Conservation (phyloP, 768 basidiomycete species). For the Rhizopogon roseolus region DNA sequence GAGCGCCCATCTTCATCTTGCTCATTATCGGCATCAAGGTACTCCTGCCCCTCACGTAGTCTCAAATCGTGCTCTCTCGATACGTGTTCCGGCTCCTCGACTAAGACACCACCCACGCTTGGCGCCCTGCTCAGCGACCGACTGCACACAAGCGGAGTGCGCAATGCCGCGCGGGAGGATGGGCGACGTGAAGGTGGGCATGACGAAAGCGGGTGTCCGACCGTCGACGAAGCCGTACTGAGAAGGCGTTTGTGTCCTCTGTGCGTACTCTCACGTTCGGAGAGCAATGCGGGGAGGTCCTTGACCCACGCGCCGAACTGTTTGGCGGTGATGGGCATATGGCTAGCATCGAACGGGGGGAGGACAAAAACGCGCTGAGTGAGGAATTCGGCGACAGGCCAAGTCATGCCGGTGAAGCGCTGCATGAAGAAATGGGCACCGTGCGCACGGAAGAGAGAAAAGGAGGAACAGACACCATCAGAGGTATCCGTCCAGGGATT, state of each 20-base stretch:
- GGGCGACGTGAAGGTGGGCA: constrained; percentile 71
- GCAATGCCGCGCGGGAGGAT: constrained; percentile 56
- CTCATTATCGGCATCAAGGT: constrained; percentile 21
- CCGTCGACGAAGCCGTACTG: constrained; percentile 52
- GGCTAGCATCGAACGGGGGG: constrained; percentile 48
- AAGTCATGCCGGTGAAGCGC: constrained; percentile 88
- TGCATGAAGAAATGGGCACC: constrained; percentile 85
- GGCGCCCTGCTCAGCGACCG: constrained; percentile 62
- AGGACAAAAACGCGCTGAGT: constrained; percentile 81
- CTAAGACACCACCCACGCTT: constrained; percentile 47
- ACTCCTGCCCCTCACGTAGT: constrained; percentile 1
- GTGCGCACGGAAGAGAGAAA: constrained; percentile 71
- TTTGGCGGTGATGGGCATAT: constrained; percentile 52
- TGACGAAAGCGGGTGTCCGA: constrained; percentile 58
- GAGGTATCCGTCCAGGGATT: constrained; percentile 98
- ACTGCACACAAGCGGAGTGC: constrained; percentile 48
- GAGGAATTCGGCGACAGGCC: constrained; percentile 82
- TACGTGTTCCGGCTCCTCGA: constrained; percentile 32
- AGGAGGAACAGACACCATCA: constrained; percentile 74
- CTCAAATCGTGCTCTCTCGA: constrained; percentile 26
- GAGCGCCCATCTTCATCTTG: constrained; percentile 29
- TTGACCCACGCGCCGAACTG: constrained; percentile 87
- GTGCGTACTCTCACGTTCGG: constrained; percentile 30
- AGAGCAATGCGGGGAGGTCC: constrained; percentile 72
- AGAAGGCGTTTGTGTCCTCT: constrained; percentile 49